phyloP scores from a whole-genome alignment of 345 rosid species.

The Eucalyptus decipiens region DNA sequence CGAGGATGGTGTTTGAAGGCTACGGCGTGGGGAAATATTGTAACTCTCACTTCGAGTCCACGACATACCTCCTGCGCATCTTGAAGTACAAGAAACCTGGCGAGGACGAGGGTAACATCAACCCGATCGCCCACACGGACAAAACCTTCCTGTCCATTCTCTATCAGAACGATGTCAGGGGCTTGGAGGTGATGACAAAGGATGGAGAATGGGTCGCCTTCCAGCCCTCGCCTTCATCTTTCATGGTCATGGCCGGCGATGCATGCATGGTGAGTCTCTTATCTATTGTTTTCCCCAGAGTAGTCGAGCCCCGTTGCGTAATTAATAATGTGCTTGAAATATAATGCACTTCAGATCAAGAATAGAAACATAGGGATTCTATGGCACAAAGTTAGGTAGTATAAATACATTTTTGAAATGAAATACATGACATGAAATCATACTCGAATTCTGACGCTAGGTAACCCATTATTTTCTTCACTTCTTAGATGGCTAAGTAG shows the following conservation, averaged over 20 bases:
- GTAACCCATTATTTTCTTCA: not conserved
- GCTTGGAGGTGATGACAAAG: slow-evolving; percentile 16
- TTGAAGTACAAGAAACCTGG: slow-evolving; percentile 5
- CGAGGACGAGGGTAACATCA: not conserved
- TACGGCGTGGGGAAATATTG: slow-evolving; percentile 8
- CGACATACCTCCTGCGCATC: slow-evolving; percentile 4
- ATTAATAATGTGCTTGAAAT: not conserved
- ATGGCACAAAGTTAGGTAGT: not conserved
- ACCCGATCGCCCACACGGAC: slow-evolving; percentile 11
- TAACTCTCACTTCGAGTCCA: slow-evolving; percentile 2
- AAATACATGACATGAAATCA: not conserved
- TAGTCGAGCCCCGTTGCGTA: not conserved
- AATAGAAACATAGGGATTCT: not conserved
- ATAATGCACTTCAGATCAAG: not conserved
- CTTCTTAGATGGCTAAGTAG: not conserved
- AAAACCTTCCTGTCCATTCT: slow-evolving; percentile 9
- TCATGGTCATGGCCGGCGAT: slow-evolving; percentile 13
- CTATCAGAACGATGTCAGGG: slow-evolving; percentile 12
- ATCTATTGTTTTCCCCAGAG: not conserved
- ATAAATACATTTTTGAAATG: not conserved
- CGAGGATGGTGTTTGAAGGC: slow-evolving; percentile 9
- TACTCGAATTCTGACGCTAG: not conserved
- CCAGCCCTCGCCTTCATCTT: slow-evolving; percentile 1
- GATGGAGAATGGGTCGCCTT: slow-evolving; percentile 6
- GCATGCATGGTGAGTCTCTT: not conserved